These are phyloP conservation scores for Talaromyces sp. DNA, from an alignment of 2,329 filamentous ascomycete species.

Conservation along the genomic window DNA sequence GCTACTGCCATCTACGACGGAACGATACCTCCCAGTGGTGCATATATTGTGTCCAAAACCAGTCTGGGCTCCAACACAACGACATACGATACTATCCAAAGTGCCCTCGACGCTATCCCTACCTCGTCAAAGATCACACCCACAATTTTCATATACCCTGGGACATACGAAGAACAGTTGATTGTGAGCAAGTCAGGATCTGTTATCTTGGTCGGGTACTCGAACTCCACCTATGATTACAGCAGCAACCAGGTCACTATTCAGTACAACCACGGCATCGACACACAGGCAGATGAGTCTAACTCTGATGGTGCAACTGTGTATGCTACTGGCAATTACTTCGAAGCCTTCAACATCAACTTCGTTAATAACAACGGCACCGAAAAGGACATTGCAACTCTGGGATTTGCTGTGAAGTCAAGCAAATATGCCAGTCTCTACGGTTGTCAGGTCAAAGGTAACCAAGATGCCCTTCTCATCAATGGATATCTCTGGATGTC, in stretches of 20 bases:
- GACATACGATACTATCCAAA: conserved; percentile 42
- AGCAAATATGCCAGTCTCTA: conserved; percentile 46
- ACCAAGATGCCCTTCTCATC: conserved; percentile 43
- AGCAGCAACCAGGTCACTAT: conserved; percentile 42
- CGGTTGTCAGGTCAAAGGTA: conserved; percentile 41
- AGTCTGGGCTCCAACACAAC: conserved; percentile 35
- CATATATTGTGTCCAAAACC: conserved; percentile 43
- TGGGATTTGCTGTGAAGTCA: conserved; percentile 46
- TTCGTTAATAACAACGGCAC: conserved; percentile 45
- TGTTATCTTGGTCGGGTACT: conserved; percentile 46
- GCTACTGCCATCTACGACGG: conserved; percentile 10
- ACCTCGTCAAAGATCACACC: conserved; percentile 35
- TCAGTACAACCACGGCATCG: conserved; percentile 37
- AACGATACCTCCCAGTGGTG: conserved; percentile 35
- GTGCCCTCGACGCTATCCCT: conserved; percentile 39
- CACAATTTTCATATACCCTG: conserved; percentile 47
- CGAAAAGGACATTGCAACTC: conserved; percentile 40
- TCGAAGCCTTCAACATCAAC: conserved; percentile 44
- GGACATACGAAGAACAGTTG: conserved; percentile 44
- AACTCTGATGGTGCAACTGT: conserved; percentile 45
- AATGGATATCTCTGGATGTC: conserved; percentile 44
- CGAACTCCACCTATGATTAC: conserved; percentile 39
- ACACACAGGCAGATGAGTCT: conserved; percentile 40
- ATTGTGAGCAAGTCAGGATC: conserved; percentile 42
- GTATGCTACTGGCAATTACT: conserved; percentile 45